These are phyloP conservation scores for Magnaporthiopsis poae DNA, from an alignment of 2,329 filamentous ascomycete species.

Conservation along the genomic window DNA sequence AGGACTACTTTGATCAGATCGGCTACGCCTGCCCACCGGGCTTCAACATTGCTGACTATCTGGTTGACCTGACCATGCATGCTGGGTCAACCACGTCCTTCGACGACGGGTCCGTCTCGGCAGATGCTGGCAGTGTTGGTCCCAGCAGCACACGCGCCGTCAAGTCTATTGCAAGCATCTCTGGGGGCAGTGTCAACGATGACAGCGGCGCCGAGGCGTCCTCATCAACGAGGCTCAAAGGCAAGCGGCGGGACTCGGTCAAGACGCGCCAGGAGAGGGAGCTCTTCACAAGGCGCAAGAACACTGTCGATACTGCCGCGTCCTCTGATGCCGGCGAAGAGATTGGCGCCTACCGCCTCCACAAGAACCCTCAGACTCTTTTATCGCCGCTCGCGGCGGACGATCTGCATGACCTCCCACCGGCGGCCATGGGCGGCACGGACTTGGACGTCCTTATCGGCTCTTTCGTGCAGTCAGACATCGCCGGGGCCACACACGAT, in stretches of 20 bases:
- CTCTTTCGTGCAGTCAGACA: constrained; percentile 67
- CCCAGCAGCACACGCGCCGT: constrained; percentile 80
- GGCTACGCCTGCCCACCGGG: constrained; percentile 90
- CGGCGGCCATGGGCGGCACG: constrained; percentile 52
- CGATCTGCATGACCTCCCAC: constrained; percentile 55
- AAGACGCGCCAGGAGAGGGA: constrained; percentile 79
- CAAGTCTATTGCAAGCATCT: constrained; percentile 81
- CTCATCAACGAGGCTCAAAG: constrained; percentile 53
- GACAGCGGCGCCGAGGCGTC: constrained; percentile 53
- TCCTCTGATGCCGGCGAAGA: constrained; percentile 48
- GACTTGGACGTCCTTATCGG: constrained; percentile 74
- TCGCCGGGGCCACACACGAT: constrained; percentile 62
- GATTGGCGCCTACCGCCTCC: constrained; percentile 40
- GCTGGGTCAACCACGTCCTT: constrained; percentile 55
- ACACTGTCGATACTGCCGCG: constrained; percentile 51
- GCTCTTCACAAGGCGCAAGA: constrained; percentile 75
- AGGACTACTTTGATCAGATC: constrained; percentile 82
- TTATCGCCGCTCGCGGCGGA: constrained; percentile 53
- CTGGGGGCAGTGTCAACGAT: constrained; percentile 63
- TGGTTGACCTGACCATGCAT: constrained; percentile 97
- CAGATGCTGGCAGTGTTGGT: constrained; percentile 57
- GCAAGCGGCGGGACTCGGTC: constrained; percentile 68
- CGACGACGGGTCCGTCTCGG: constrained; percentile 43
- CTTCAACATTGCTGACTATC: constrained; percentile 97
- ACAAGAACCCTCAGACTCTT: constrained; percentile 32